Evolutionary conservation across 345 rosid genomes (phyloP).

Genomic region (Rhizophora mangle): DNA sequence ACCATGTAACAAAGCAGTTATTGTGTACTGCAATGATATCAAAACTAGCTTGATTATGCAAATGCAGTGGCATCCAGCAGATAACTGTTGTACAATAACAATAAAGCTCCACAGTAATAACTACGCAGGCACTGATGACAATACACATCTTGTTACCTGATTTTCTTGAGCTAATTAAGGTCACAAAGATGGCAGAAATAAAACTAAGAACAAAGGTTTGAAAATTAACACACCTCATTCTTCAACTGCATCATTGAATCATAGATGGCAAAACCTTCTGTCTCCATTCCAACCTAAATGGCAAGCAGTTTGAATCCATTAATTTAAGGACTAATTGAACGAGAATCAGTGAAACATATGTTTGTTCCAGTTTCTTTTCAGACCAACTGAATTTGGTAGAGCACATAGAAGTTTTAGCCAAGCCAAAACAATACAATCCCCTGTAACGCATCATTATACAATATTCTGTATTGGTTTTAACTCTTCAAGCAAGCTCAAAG

Average conservation of each 20-base stretch:
- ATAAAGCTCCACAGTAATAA: background rate
- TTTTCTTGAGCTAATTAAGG: background rate
- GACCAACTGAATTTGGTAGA: background rate
- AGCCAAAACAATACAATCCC: background rate
- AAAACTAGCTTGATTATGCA: background rate
- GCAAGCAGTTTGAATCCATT: background rate
- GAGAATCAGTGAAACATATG: background rate
- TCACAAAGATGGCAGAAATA: background rate
- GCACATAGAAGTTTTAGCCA: background rate
- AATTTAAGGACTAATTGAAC: background rate
- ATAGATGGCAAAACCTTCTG: slow-evolving; percentile 89
- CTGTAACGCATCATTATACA: background rate
- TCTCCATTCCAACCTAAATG: slow-evolving; percentile 78
- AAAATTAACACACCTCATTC: slow-evolving; percentile 44
- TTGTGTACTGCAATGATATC: background rate
- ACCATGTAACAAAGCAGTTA: background rate
- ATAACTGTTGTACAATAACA: background rate
- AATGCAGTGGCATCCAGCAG: background rate
- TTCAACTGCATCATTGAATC: slow-evolving; percentile 74
- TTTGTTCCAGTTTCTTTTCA: background rate
- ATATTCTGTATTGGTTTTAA: slow-evolving; percentile 3
- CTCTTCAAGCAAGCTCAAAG: background rate
- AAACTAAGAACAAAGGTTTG: background rate
- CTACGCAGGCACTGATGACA: background rate
- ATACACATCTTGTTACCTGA: background rate